Evolutionary conservation across 2,329 filamentous ascomycete species (phyloP), one percentile per base, ranked within the genome.

Genomic region (Albifimbria verrucaria): DNA sequence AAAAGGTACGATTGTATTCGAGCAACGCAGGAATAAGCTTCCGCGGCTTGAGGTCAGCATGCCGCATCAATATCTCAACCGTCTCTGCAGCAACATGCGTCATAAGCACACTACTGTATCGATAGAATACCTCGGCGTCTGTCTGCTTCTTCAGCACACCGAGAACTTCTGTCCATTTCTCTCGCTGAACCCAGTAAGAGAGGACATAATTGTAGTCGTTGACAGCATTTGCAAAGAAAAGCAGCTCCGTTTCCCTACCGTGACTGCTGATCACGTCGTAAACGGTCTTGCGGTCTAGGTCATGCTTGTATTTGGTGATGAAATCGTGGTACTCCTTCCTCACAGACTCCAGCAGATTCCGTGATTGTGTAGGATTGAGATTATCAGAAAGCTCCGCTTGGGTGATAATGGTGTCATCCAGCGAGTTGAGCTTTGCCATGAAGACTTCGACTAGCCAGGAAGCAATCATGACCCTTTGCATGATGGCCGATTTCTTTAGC

Each of bases 191-290:
- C 94, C 94, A 99, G 71, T 99, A 99, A 10, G 90, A 90, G 15
- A 99, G 77, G 21, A 97, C 92, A 65, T 96, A 99, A 68, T 95
- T 90, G 73, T 94, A 92, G 69, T 99, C 94, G 62, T 93, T 89
- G 46, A 95, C 81, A 7, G 89, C 85, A 54, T 88, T 94, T 20
- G 94, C 94, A 72, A 92, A 99, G 72, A 87, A 94, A 0, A 99
- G 78, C 3, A 99, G 77, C 68, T 99, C 94, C 61, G 93, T 88
- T 72, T 99, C 94, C 53, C 94, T 83, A 17, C 93, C 94, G 67
- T 99, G 94, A 61, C 92, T 96, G 70, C 91, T 93, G 65, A 97
- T 93, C 54, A 97, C 88, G 66, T 97, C 93, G 72, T 99, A 99
- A 1, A 89, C 90, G 1, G 93, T 97, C 74, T 92, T 94, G 54